Base-by-base conservation (phyloP, 2,329 filamentous ascomycete genomes). In the Cercospora berteroae region DNA sequence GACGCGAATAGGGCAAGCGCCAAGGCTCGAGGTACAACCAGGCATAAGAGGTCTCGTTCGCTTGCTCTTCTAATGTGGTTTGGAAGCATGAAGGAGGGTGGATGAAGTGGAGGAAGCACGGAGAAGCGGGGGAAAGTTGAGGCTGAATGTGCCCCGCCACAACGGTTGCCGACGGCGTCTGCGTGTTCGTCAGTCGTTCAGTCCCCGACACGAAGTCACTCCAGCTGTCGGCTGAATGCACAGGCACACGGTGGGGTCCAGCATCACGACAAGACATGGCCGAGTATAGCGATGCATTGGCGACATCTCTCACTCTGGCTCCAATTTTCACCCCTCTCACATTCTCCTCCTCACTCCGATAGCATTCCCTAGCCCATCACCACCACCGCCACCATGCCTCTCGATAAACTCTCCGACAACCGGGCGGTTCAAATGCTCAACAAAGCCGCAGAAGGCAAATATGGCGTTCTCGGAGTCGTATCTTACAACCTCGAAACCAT, bases 401-500 rank as follows among this genome's bases (percentile, higher is more conserved):
- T 72, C 64, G 60, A 67, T 39, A 71, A 67, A 58, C 71, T 76
- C 60, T 66, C 71, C 57, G 63, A 70, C 63, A 77, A 77, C 58
- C 71, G 75, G 55, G 75, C 75, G n/a, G 73, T 77, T 2, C 70
- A 73, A 58, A 76, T 77, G 74, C 73, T 77, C 48, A 71, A 74
- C 60, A 73, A 74, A 44, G 75, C 75, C 60, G 75, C 75, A 27
- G 67, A 71, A 12, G 75, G 75, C 68, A 76, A 76, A 69, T 77
- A 77, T 69, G 75, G 75, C 63, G 75, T 77, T 6, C 74, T 77
- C 9, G 75, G 75, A 23, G 74, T 77, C 18, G 75, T 77, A 13
- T 74, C 74, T 13, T 77, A 77, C 71, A 79, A 92, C 75, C 81
- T 91, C 67, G 90, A 92, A 80, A 87, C 87, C 58, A 88, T 93